Base-by-base conservation (phyloP, 805 yeast genomes). In the Grigorovia jiainica region DNA sequence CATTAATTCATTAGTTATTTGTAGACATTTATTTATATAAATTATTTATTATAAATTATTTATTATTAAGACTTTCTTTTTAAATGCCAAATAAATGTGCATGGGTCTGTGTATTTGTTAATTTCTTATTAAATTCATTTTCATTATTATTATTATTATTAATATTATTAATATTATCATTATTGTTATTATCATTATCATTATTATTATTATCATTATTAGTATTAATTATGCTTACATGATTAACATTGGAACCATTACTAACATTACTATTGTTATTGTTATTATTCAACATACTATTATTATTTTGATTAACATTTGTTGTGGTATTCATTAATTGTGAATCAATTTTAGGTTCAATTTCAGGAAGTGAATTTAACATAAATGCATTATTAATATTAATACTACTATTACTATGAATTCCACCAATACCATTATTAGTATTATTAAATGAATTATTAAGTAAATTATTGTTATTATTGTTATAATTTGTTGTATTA, bases 21-120 rank as follows among this genome's bases (percentile, higher is more conserved):
- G n/a, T n/a, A n/a, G n/a, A 5, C n/a, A 15, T 16, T 11, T 15
- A 10, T 13, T 10, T 13, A 40, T 20, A 34, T 23, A 35, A 17
- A 38, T 21, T 15, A 18, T 27, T 20, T 10, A 9, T 5, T 31
- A 4, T 16, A n/a, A 15, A 33, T 7, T n/a, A n/a, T n/a, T n/a
- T n/a, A n/a, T n/a, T n/a, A n/a, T n/a, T n/a, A n/a, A 33, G 21
- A 23, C 10, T 6, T 31, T 21, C 7, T 29, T n/a, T 25, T 29
- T 31, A 46, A 18, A 45, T 41, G 15, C 50, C 49, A 30, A 50
- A 49, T 21, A 50, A 38, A 24, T 49, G 48, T 17, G 51, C 47
- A 8, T 52, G 54, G 10, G 51, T 48, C 9, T 52, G 54, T 25
- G 21, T 23, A 9, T 38, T 23, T 11, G 35, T 15, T 8, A 18